phyloP scores from a whole-genome alignment of 768 basidiomycete genomes.

The Psilocybe azurescens region DNA sequence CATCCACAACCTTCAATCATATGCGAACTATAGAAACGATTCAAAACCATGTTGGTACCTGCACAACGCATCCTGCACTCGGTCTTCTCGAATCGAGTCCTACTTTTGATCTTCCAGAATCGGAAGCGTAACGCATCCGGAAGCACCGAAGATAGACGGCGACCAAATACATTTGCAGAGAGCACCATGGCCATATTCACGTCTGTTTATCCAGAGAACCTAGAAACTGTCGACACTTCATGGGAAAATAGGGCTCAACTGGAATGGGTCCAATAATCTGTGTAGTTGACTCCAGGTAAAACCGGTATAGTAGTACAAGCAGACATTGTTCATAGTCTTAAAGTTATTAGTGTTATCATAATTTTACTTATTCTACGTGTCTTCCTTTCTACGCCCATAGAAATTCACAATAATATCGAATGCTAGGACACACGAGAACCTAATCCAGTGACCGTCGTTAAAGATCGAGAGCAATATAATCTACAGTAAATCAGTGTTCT shows the following conservation, averaged over 20 bases:
- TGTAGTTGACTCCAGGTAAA: not conserved
- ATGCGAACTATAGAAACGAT: not conserved
- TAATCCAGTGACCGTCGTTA: too few species aligned
- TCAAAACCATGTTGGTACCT: not conserved
- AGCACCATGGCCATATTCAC: conserved; percentile 5
- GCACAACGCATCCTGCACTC: conserved; percentile 10
- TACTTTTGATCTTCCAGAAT: conserved; percentile 5
- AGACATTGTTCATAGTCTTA: too few species aligned
- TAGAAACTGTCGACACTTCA: not conserved
- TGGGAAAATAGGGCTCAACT: not conserved
- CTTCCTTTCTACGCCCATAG: too few species aligned
- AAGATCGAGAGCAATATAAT: too few species aligned
- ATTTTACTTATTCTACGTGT: too few species aligned
- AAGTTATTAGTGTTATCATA: too few species aligned
- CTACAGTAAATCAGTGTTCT: too few species aligned
- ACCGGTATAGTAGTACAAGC: too few species aligned
- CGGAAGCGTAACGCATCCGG: not conserved
- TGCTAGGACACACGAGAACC: too few species aligned
- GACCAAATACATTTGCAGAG: not conserved
- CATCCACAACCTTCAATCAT: not conserved
- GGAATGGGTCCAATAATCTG: not conserved
- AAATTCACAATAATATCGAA: too few species aligned
- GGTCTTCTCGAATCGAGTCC: conserved; percentile 9
- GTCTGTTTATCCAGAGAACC: not conserved
- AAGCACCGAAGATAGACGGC: not conserved